A percentile compares a stretch with the other conserved stretches of the same genome.
These are phyloP conservation scores for Cladosporium sp. DNA, from an alignment of 2,329 filamentous ascomycete species.

Conservation along the genomic window DNA sequence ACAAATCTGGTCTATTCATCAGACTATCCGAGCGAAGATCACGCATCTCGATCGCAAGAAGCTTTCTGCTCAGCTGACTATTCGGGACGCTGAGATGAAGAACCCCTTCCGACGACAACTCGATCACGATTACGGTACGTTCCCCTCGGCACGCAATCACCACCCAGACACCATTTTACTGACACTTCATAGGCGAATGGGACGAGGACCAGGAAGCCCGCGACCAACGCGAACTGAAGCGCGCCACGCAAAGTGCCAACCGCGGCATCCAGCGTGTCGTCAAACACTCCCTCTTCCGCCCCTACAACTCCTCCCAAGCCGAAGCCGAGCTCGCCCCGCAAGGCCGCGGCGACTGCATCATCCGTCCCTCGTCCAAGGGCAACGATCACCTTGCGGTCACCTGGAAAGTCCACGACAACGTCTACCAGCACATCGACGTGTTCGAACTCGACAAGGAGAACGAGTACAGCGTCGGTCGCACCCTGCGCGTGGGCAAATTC, in stretches of 20 bases:
- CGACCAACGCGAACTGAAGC: slow-evolving; percentile 71
- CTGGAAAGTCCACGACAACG: slow-evolving; percentile 93
- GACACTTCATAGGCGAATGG: slow-evolving; percentile 59
- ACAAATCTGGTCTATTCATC: slow-evolving; percentile 70
- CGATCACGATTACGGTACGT: slow-evolving; percentile 55
- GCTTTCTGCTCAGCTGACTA: slow-evolving; percentile 76
- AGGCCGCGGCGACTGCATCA: slow-evolving; percentile 83
- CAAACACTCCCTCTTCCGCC: slow-evolving; percentile 93
- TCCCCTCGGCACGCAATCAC: too few relatives aligned
- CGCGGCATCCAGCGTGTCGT: slow-evolving; percentile 86
- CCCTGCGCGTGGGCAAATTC: slow-evolving; percentile 82
- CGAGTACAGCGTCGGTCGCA: slow-evolving; percentile 87
- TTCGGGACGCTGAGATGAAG: slow-evolving; percentile 76
- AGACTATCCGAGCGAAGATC: slow-evolving; percentile 85
- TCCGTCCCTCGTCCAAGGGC: slow-evolving; percentile 91
- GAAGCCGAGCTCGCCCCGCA: slow-evolving; percentile 90
- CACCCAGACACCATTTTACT: too few relatives aligned
- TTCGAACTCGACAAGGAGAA: slow-evolving; percentile 96
- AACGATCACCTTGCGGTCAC: slow-evolving; percentile 93
- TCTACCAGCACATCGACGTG: slow-evolving; percentile 98
- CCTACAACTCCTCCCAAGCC: slow-evolving; percentile 87
- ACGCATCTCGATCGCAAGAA: slow-evolving; percentile 82
- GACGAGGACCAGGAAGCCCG: slow-evolving; percentile 61
- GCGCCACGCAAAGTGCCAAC: slow-evolving; percentile 76
- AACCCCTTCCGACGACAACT: slow-evolving; percentile 65